Evolutionary conservation across 2,329 filamentous ascomycete species (phyloP), one percentile per base, ranked within the genome.

Genomic region (Hypoxylon sp.): DNA sequence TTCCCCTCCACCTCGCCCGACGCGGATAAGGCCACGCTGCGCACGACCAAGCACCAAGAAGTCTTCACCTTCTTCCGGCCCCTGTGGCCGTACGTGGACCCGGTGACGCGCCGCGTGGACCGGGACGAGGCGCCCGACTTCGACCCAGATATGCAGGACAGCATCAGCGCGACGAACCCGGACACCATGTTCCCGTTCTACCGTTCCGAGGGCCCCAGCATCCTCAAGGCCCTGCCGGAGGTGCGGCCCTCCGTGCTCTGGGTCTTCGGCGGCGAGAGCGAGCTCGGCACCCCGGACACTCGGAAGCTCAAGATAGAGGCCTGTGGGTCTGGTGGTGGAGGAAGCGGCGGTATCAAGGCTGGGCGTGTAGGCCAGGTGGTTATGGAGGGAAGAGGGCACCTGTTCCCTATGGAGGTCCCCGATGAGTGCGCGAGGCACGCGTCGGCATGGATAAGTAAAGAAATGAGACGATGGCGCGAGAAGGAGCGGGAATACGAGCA

Each of bases 21-120:
- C 54, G 75, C 75, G 20, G 78, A 79, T 14, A 79, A 83, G 32
- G 90, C 93, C 0, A 95, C 93, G 0, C 83, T 96, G 2, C 86
- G 87, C 1, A 98, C 95, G 0, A 90, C 93, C 0, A 93, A 94
- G 72, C 91, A 97, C 77, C 93, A 97, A 75, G 93, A 97, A 80
- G 91, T 96, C 59, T 90, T 93, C 73, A 93, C 89, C 1, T 96
- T 91, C 76, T 79, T 92, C 68, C 85, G 91, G 0, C 86, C 89
- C 0, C 85, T 86, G 62, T 87, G 78, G 76, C 78, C 80, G 6
- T 81, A 81, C 66, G 76, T 80, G 50, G 78, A 80, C 64, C 54
- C 73, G 0, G 68, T 8, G 1, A 77, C 3, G 81, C 80, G 18
- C 75, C n/a, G 84, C 28, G 63, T 85, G 6, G 76, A 82, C 58